A percentile compares a stretch with the other conserved stretches of the same genome.
Conservation (phyloP, 2,329 filamentous ascomycete genomes). For the Sclerotinia borealis region DNA sequence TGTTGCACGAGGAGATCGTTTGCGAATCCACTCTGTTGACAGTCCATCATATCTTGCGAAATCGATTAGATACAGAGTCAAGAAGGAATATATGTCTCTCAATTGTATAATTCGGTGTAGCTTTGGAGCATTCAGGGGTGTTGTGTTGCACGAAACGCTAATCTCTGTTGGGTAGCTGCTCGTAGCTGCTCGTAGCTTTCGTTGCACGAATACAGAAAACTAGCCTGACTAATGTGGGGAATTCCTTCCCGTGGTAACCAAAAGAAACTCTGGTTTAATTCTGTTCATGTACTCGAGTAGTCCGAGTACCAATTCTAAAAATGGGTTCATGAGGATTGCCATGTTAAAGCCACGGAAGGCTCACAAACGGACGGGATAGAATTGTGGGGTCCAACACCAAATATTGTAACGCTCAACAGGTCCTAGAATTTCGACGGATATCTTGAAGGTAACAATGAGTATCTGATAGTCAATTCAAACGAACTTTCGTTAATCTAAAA, state of each 20-base stretch:
- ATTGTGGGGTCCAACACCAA: not conserved
- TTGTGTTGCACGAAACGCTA: not conserved
- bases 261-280: not conserved
- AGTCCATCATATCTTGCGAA: not conserved
- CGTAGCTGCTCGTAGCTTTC: no score
- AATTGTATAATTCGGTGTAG: not conserved
- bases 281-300: not conserved
- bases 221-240: not conserved
- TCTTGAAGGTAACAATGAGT: not conserved
- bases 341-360: not conserved
- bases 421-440: not conserved
- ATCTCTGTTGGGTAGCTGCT: not conserved
- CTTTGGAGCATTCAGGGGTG: not conserved
- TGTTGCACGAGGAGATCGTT: not conserved
- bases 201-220: not conserved
- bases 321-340: not conserved
- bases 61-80: not conserved
- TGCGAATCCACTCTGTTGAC: not conserved
- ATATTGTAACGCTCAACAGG: not conserved
- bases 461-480: no score
- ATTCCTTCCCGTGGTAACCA: not conserved
- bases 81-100: not conserved
- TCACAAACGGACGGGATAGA: not conserved
- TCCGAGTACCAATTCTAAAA: not conserved
- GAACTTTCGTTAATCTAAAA: not conserved